phyloP scores from a whole-genome alignment of 2,329 filamentous ascomycete species.

The Penicillium carneum region DNA sequence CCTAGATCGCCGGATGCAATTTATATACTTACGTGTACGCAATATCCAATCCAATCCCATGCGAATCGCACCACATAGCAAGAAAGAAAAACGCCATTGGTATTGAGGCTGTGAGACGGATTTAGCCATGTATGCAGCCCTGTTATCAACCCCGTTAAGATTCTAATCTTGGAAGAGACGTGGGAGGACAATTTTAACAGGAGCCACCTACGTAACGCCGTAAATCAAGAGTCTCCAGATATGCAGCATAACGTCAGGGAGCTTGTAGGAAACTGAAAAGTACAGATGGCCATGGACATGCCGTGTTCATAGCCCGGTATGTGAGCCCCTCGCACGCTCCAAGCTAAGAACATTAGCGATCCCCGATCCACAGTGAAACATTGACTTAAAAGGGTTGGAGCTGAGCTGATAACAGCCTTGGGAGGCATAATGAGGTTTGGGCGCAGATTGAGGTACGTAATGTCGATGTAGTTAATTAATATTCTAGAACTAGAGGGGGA shows the following conservation, averaged over 20 bases:
- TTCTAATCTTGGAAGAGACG: neutral
- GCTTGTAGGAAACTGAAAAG: neutral
- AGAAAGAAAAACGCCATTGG: neutral
- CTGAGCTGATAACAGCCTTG: neutral
- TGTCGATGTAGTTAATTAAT: neutral
- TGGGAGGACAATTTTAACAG: neutral
- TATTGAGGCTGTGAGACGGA: neutral
- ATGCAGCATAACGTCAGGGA: constrained; percentile 22
- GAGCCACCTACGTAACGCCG: constrained; percentile 16
- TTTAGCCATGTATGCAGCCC: neutral
- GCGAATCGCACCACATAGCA: no score
- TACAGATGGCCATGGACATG: neutral
- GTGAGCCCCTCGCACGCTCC: constrained; percentile 22
- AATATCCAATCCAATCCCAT: no score
- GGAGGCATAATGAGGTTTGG: neutral
- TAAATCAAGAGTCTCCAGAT: neutral
- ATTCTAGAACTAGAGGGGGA: neutral
- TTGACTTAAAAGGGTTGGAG: constrained; percentile 20
- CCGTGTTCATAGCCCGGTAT: neutral
- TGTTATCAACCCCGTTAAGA: neutral
- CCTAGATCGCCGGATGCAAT: neutral
- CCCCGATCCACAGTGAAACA: constrained; percentile 38
- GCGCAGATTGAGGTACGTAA: constrained; percentile 31
- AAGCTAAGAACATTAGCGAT: constrained; percentile 30
- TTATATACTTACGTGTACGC: neutral